A percentile compares a stretch with the other conserved stretches of the same genome.
These are phyloP conservation scores for Clonostachys rhizophaga DNA, from an alignment of 2,329 filamentous ascomycete species.

Conservation along the genomic window DNA sequence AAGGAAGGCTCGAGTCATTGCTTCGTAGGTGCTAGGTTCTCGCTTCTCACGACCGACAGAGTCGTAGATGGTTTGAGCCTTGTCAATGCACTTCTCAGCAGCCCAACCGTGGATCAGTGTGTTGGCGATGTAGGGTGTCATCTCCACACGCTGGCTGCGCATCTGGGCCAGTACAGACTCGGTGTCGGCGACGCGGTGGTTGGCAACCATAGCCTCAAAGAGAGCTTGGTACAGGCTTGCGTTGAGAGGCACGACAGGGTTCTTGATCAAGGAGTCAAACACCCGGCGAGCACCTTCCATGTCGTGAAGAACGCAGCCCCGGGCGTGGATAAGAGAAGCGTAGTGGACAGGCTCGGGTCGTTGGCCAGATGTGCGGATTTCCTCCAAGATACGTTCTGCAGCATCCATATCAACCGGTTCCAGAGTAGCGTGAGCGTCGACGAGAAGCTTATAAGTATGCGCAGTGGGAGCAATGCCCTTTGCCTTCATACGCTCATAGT, in stretches of 20 bases:
- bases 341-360: conserved; percentile 91
- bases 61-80: conserved; percentile 75
- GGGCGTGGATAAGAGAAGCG: conserved; percentile 90
- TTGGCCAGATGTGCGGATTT: conserved; percentile 70
- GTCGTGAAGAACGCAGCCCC: conserved; percentile 90
- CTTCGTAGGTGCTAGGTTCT: conserved; percentile 97
- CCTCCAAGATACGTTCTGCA: conserved; percentile 76
- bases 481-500: conserved; percentile 90
- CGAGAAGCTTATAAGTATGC: conserved; percentile 95
- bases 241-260: conserved; percentile 64
- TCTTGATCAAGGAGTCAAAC: conserved; percentile 75
- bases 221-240: conserved; percentile 92
- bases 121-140: conserved; percentile 98
- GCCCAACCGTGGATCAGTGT: conserved; percentile 98
- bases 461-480: conserved; percentile 86
- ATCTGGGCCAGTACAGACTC: conserved; percentile 73
- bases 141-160: conserved; percentile 66
- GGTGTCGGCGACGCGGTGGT: conserved; percentile 76
- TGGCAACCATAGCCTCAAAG: conserved; percentile 96
- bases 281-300: conserved; percentile 76
- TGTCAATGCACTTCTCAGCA: conserved; percentile 71
- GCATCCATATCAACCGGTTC: conserved; percentile 86
- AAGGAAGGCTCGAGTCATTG: conserved; percentile 92
- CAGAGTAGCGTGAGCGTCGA: conserved; percentile 91
- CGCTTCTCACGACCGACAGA: conserved; percentile 72